Evolutionary conservation across 805 yeast genomes (phyloP), one percentile per base, ranked within the genome.

Genomic region (Diddensiella santjacobensis): DNA sequence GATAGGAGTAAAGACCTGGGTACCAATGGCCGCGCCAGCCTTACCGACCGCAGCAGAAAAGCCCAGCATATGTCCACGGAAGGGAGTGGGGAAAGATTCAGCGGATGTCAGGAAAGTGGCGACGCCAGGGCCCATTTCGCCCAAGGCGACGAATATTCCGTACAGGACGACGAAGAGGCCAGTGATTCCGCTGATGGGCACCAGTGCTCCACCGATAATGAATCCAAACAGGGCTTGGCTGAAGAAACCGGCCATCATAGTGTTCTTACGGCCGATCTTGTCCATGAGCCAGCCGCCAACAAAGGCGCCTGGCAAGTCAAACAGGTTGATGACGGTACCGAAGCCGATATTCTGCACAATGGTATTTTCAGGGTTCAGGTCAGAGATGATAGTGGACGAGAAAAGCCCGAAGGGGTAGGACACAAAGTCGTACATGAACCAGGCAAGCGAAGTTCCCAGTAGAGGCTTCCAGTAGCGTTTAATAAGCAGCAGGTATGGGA

Each of bases 61-160:
- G 58, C 93, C 91, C 62, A 88, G 89, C 68, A 84, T 85, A 57
- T 84, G 84, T 51, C 96, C 96, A 71, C 96, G 81, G 47, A 88
- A 76, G 18, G 95, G 82, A 4, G 96, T 83, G 40, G 96, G 84
- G 43, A 82, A 77, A 3, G 95, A 83, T 67, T 89, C 88, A 33
- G 96, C 77, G n/a, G 96, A 93, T 52, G 89, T 72, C 50, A 85
- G 69, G 56, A 96, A 96, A 63, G 84, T 83, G 68, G 85, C 87
- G 68, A 87, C 87, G 69, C 96, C 97, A 8, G 95, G 89, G 24
- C 96, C 95, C 66, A 89, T 84, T 67, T 90, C 96, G 59, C 96
- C 96, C 43, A 87, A 73, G 3, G 95, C 75, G 65, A 80, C 71
- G 65, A 88, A 89, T 55, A 90, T 80, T 70, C 96, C 96, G 64